Percentiles rank a stretch among this genome's conserved stretches.
Conservation (phyloP, 805 yeast genomes). For the Saccharomycopsis javanensis region DNA sequence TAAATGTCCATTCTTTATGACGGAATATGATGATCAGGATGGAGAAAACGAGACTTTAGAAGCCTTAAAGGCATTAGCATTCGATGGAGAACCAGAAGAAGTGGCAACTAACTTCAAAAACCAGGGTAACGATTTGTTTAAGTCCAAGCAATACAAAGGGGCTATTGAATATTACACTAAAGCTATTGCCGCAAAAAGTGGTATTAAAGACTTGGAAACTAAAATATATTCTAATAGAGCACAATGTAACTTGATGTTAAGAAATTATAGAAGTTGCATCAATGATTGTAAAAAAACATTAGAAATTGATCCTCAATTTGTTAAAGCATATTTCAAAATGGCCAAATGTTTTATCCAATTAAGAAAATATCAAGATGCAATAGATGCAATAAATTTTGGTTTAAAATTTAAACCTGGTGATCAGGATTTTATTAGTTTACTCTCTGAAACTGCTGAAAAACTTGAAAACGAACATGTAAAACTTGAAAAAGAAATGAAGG, state of each 20-base stretch:
- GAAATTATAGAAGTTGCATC: constrained; percentile 77
- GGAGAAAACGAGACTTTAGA: constrained; percentile 70
- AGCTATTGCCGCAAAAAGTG: constrained; percentile 66
- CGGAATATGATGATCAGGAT: constrained; percentile 64
- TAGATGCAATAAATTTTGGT: constrained; percentile 57
- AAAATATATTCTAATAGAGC: constrained; percentile 76
- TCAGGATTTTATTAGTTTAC: constrained; percentile 40
- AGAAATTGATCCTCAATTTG: constrained; percentile 51
- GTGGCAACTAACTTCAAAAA: constrained; percentile 80
- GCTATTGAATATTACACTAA: constrained; percentile 75
- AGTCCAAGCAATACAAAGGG: constrained; percentile 52
- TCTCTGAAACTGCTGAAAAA: constrained; percentile 33
- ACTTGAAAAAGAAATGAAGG: constrained; percentile 28
- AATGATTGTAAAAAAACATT: constrained; percentile 76
- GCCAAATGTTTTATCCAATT: constrained; percentile 70
- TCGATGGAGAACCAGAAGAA: constrained; percentile 93
- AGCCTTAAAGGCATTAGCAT: constrained; percentile 69
- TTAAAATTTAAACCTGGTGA: constrained; percentile 50
- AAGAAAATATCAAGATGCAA: constrained; percentile 63
- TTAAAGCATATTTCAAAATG: constrained; percentile 80
- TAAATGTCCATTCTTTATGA: constrained; percentile 90
- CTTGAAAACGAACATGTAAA: constrained; percentile 26
- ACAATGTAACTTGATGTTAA: constrained; percentile 79
- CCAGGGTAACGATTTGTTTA: constrained; percentile 87
- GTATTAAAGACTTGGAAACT: constrained; percentile 42